A percentile compares a stretch with the other conserved stretches of the same genome.
phyloP scores from a whole-genome alignment of 2,329 filamentous ascomycete species.

The Podosphaera leucotricha region DNA sequence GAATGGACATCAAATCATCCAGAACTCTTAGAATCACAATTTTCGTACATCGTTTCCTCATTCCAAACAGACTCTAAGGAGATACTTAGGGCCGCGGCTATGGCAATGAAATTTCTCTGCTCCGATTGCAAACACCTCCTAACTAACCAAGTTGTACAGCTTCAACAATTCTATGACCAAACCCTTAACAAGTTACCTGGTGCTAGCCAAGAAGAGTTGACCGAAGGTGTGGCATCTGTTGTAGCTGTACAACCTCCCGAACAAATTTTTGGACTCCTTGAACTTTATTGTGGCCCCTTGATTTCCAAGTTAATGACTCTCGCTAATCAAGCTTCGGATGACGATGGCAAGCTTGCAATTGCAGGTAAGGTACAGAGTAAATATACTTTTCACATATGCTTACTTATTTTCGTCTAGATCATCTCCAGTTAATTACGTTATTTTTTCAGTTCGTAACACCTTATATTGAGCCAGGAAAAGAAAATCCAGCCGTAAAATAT shows the following conservation, averaged over 20 bases:
- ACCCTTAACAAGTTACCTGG: constrained; percentile 69
- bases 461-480: constrained; percentile 43
- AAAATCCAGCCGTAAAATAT: constrained; percentile 85
- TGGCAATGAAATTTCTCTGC: constrained; percentile 94
- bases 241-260: constrained; percentile 63
- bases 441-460: constrained; percentile 64
- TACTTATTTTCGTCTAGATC: constrained; percentile 28
- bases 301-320: constrained; percentile 66
- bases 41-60: constrained; percentile 85
- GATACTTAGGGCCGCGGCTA: constrained; percentile 71
- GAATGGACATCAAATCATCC: constrained; percentile 94
- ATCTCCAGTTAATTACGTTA: constrained; percentile 74
- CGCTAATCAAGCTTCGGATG: constrained; percentile 63
- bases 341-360: constrained; percentile 63
- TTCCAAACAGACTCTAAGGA: constrained; percentile 79
- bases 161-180: constrained; percentile 81
- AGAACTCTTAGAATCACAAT: constrained; percentile 74
- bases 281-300: constrained; percentile 81
- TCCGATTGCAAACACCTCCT: constrained; percentile 79
- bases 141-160: constrained; percentile 57
- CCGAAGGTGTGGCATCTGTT: constrained; percentile 81
- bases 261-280: constrained; percentile 65
- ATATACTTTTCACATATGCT: not conserved
- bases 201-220: constrained; percentile 82
- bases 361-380: constrained; percentile 34